Evolutionary conservation across 768 basidiomycete genomes (phyloP), one percentile per base, ranked within the genome.

Genomic region (Termitomyces sp.): DNA sequence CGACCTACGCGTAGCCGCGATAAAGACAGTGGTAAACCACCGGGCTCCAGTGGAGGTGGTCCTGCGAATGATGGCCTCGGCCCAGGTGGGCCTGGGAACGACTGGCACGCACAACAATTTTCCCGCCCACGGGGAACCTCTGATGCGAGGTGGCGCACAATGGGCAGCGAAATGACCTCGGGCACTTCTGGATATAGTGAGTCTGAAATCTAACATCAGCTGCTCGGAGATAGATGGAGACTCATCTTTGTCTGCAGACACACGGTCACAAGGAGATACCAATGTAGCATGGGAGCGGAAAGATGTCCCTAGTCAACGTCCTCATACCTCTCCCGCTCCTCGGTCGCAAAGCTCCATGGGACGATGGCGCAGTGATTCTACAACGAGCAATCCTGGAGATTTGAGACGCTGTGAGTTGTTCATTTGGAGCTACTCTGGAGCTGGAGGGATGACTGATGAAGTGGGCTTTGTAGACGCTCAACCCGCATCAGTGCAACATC

Each of bases 71-170:
- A 72, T 14, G 67, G 66, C n/a, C 62, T 62, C 30, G 66, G 58
- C 56, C 70, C 54, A 14, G 47, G 47, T n/a, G 52, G 52, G 2
- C 26, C 52, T 2, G 57, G 67, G 60, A 67, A 65, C 59, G 63
- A 63, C 24, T 43, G 52, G 3, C 70, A 71, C 22, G n/a, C 56
- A 9, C 71, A 71, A 68, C 70, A 78, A 59, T 69, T 62, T 66
- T 73, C 82, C 14, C 77, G 82, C 2, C 85, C 86, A 20, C 80
- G 90, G 52, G 88, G 88, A n/a, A 82, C 88, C 60, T 88, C 87
- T 32, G 89, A 92, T 64, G 80, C 82, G n/a, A 80, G 73, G 52
- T 81, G 80, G 80, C 73, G 73, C 43, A 72, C 68, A 30, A 63
- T 71, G 64, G 69, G 67, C 33, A 68, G 62, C 46, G 67, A 64